These are phyloP conservation scores for Adenanthera pavonina DNA, from an alignment of 306 rosid species.

Conservation along the genomic window DNA sequence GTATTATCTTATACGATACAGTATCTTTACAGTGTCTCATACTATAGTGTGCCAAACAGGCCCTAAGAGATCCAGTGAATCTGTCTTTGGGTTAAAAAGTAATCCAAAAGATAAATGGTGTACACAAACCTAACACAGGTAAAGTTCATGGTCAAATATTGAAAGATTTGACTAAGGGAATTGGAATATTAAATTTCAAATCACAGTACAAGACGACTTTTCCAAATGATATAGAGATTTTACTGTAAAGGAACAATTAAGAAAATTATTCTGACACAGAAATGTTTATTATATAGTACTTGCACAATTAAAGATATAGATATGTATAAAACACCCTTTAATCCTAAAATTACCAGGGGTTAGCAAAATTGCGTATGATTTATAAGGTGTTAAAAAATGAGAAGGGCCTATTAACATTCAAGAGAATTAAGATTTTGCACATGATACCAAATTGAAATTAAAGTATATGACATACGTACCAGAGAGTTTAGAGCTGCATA, in stretches of 20 bases:
- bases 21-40: too few species aligned
- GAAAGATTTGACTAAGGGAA: background rate
- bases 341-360: constrained; percentile 8
- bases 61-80: background rate
- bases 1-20: too few species aligned
- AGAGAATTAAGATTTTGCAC: background rate
- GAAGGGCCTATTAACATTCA: constrained; percentile 3
- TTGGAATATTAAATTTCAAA: background rate
- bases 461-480: constrained; percentile 53
- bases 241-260: constrained; percentile 4
- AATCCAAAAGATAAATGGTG: background rate
- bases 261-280: constrained; percentile 2
- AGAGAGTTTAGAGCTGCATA: constrained; percentile 78
- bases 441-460: constrained; percentile 35
- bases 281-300: background rate
- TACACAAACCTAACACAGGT: background rate
- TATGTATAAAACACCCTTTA: background rate
- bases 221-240: constrained; percentile 3
- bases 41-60: too few species aligned
- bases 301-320: background rate
- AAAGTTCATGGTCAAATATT: background rate
- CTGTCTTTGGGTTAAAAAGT: too few species aligned
- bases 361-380: background rate
- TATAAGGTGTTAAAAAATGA: background rate
- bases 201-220: background rate